These are phyloP conservation scores for Nicotiana benthamiana DNA, from an alignment of 257 asterid genomes.

Conservation along the genomic window DNA sequence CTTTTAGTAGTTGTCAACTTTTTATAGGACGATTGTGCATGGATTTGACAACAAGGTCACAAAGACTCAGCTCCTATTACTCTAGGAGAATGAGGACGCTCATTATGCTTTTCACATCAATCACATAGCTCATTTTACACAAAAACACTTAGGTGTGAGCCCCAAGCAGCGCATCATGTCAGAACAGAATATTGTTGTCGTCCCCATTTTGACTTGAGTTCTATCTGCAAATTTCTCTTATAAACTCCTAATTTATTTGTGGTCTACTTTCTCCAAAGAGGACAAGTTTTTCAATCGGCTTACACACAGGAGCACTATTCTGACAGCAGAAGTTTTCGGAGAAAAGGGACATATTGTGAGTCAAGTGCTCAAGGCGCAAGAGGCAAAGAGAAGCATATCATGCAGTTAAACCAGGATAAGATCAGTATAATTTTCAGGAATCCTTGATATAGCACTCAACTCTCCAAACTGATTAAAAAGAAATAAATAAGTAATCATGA, in stretches of 20 bases:
- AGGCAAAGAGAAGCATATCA: background rate
- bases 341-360: background rate
- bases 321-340: background rate
- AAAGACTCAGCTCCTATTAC: too few species aligned
- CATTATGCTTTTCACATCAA: too few species aligned
- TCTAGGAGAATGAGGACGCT: too few species aligned
- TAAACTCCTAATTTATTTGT: background rate
- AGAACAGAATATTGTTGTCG: too few species aligned
- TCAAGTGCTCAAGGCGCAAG: background rate
- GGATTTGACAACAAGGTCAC: too few species aligned
- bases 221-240: too few species aligned
- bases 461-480: background rate
- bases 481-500: background rate
- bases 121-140: too few species aligned
- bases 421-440: background rate
- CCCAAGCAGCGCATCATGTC: too few species aligned
- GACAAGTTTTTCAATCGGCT: background rate
- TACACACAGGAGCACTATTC: background rate
- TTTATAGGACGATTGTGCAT: too few species aligned
- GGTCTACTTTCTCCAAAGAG: background rate
- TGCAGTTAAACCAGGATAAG: background rate
- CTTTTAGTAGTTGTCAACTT: too few species aligned
- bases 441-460: background rate
- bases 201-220: too few species aligned
- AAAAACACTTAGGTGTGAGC: too few species aligned